These are phyloP conservation scores for Metarhizium robertsii DNA, from an alignment of 2,329 filamentous ascomycete genomes.

Conservation along the genomic window DNA sequence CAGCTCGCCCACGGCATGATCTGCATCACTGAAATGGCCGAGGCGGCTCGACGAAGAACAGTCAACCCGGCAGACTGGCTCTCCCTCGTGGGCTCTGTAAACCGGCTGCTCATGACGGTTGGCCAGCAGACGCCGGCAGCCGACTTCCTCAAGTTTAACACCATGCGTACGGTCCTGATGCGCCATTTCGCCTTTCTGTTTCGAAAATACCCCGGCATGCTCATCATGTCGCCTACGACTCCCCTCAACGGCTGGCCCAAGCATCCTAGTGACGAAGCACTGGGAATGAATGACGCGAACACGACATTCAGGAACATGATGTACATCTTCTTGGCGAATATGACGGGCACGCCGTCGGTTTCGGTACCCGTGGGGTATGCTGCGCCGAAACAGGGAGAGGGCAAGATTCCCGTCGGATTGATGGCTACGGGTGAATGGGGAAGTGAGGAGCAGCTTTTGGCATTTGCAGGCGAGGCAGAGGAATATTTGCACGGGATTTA, in stretches of 20 bases:
- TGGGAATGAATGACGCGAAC: slow-evolving; percentile 70
- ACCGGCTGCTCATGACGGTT: slow-evolving; percentile 59
- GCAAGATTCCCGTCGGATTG: slow-evolving; percentile 50
- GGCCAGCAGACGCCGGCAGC: slow-evolving; percentile 53
- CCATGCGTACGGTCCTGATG: slow-evolving; percentile 70
- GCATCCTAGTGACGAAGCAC: slow-evolving; percentile 44
- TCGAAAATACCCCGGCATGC: slow-evolving; percentile 59
- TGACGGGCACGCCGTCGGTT: slow-evolving; percentile 68
- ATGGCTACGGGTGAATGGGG: slow-evolving; percentile 61
- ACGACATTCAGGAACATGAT: slow-evolving; percentile 68
- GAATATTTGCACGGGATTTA: slow-evolving; percentile 40
- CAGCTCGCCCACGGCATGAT: slow-evolving; percentile 70
- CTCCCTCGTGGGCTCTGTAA: slow-evolving; percentile 51
- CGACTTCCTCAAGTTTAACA: slow-evolving; percentile 65
- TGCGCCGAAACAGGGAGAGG: slow-evolving; percentile 44
- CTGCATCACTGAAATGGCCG: slow-evolving; percentile 63
- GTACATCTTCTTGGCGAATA: slow-evolving; percentile 80
- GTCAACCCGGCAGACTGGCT: slow-evolving; percentile 40
- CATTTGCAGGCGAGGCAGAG: slow-evolving; percentile 51
- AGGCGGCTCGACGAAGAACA: slow-evolving; percentile 31
- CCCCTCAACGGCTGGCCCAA: slow-evolving; percentile 69
- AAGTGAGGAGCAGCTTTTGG: slow-evolving; percentile 51
- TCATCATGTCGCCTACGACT: slow-evolving; percentile 71
- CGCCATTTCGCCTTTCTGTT: slow-evolving; percentile 65
- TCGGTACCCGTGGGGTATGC: slow-evolving; percentile 67